Evolutionary conservation across 106 monocot genomes (phyloP).

Genomic region (Dendrobium officinale): DNA sequence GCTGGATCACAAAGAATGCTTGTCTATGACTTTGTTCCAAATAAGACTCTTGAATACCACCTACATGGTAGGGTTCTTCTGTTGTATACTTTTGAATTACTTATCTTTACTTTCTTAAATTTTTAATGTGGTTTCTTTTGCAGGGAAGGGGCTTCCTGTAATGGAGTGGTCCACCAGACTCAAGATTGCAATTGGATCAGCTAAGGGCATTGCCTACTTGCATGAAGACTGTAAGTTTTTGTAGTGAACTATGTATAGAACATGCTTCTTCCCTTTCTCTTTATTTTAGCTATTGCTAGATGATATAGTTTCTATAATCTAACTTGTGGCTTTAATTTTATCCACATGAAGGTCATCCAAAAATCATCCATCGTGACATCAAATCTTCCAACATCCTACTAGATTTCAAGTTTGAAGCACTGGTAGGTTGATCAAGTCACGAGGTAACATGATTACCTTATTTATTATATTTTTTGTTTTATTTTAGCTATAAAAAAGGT

Average conservation of each 20-base stretch:
- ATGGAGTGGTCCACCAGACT: conserved; percentile 83
- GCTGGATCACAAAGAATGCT: conserved; percentile 69
- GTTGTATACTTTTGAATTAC: conserved; percentile 10
- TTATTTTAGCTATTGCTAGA: neutral
- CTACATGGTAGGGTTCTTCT: conserved; percentile 52
- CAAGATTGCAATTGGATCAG: conserved; percentile 78
- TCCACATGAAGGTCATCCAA: conserved; percentile 64
- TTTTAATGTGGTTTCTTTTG: neutral
- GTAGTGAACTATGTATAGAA: neutral
- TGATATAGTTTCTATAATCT: conserved; percentile 2
- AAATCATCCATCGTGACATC: conserved; percentile 92
- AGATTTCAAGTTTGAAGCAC: conserved; percentile 75
- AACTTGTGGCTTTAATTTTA: neutral
- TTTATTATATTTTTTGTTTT: neutral
- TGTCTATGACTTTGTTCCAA: conserved; percentile 84
- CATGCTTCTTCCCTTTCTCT: neutral
- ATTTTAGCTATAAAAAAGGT: neutral
- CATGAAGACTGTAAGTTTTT: conserved; percentile 82
- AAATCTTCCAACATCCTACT: conserved; percentile 80
- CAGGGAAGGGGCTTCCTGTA: conserved; percentile 54
- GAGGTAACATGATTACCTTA: neutral
- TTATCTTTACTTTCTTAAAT: neutral
- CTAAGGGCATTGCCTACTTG: conserved; percentile 83
- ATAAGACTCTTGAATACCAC: conserved; percentile 83
- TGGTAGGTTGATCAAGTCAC: conserved; percentile 32